Evolutionary conservation across 495 filamentous ascomycete genomes (phyloP).

Genomic region (Aspergillus diversus): DNA sequence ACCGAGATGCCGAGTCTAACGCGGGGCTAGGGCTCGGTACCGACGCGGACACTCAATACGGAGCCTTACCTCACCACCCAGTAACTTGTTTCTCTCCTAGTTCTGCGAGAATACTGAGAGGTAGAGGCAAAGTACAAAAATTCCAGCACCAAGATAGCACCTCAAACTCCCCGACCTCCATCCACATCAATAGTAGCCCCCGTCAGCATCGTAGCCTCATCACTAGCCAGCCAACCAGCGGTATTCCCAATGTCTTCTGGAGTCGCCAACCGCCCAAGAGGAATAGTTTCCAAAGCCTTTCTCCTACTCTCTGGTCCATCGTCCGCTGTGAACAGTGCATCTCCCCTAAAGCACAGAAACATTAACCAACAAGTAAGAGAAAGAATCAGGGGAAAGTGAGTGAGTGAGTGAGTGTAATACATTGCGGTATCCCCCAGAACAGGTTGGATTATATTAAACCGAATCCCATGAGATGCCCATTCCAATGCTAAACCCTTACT

Average conservation of each 20-base stretch:
- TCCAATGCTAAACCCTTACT: neutral
- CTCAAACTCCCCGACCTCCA: neutral
- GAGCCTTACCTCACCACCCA: too few relatives aligned
- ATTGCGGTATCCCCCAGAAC: neutral
- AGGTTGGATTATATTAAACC: neutral
- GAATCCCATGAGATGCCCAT: neutral
- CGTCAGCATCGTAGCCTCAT: neutral
- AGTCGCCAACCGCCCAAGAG: neutral
- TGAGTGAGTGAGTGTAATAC: neutral
- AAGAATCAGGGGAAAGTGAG: neutral
- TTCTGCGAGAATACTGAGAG: too few relatives aligned
- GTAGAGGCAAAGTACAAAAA: too few relatives aligned
- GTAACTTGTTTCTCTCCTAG: too few relatives aligned
- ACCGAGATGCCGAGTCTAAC: too few relatives aligned
- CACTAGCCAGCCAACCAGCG: neutral
- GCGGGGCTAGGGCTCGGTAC: too few relatives aligned
- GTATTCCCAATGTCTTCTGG: neutral
- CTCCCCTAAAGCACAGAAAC: neutral
- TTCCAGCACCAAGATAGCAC: too few relatives aligned
- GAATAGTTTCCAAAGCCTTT: neutral
- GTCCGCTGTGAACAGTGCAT: neutral
- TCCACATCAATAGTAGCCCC: neutral
- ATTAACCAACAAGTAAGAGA: neutral
- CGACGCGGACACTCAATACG: too few relatives aligned
- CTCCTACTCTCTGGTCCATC: neutral